Evolutionary conservation across 2,329 filamentous ascomycete species (phyloP).

Genomic region (Penicillium sp.): DNA sequence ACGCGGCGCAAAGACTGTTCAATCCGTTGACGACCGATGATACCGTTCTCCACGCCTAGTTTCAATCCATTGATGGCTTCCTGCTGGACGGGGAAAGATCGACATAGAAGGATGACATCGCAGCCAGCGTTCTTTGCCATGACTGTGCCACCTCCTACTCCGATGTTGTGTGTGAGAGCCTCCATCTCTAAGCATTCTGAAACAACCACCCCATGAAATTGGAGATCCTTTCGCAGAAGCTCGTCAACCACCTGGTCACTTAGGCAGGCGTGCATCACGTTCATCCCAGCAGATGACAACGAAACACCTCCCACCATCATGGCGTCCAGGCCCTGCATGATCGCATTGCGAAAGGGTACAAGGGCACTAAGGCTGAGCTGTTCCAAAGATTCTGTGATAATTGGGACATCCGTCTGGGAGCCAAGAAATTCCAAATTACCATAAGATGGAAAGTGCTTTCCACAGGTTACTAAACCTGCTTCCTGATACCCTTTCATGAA

Average conservation of each 20-base stretch:
- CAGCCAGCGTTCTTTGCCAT: slow-evolving; percentile 98
- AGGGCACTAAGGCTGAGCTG: slow-evolving; percentile 89
- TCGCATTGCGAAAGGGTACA: slow-evolving; percentile 87
- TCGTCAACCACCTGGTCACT: slow-evolving; percentile 93
- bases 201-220: slow-evolving; percentile 87
- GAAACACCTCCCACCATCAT: slow-evolving; percentile 96
- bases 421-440: slow-evolving; percentile 92
- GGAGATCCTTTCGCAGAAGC: slow-evolving; percentile 79
- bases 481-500: slow-evolving; percentile 92
- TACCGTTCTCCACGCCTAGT: slow-evolving; percentile 83
- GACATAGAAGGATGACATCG: slow-evolving; percentile 83
- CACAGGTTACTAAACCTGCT: slow-evolving; percentile 82
- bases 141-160: slow-evolving; percentile 93
- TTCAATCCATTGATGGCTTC: slow-evolving; percentile 90
- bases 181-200: slow-evolving; percentile 98
- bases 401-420: slow-evolving; percentile 86
- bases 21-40: slow-evolving; percentile 77
- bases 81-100: slow-evolving; percentile 82
- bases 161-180: slow-evolving; percentile 88
- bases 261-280: slow-evolving; percentile 91
- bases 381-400: slow-evolving; percentile 91
- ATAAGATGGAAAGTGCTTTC: slow-evolving; percentile 96
- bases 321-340: slow-evolving; percentile 79
- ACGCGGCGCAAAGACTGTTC: slow-evolving; percentile 77
- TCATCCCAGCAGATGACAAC: slow-evolving; percentile 86